A percentile compares a stretch with the other conserved stretches of the same genome.
These are phyloP conservation scores for Elsinoe batatas DNA, from an alignment of 2,329 filamentous ascomycete genomes.

Conservation along the genomic window DNA sequence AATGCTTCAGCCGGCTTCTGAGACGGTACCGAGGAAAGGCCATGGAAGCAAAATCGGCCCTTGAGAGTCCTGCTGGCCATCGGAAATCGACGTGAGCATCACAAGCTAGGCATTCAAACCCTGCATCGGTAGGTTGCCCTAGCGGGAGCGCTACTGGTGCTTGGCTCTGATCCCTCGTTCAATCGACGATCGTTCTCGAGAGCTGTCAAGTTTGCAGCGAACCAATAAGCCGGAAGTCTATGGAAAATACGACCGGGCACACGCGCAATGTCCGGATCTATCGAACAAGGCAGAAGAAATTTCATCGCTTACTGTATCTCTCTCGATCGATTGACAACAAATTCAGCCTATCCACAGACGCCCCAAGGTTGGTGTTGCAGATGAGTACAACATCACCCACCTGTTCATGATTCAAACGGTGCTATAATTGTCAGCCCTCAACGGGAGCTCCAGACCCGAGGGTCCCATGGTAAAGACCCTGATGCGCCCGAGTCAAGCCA, in stretches of 20 bases:
- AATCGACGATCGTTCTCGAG: slow-evolving; percentile 4
- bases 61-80: not conserved
- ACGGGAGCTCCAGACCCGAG: slow-evolving; percentile 1
- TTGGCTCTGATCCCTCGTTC: not conserved
- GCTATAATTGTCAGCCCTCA: not conserved
- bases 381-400: not conserved
- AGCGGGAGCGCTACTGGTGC: not conserved
- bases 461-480: slow-evolving; percentile 6
- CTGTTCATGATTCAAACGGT: not conserved
- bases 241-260: not conserved
- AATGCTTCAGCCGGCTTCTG: not conserved
- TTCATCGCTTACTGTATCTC: not conserved
- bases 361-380: not conserved
- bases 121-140: slow-evolving; percentile 3
- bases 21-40: slow-evolving; percentile 3
- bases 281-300: not conserved
- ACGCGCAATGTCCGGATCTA: not conserved
- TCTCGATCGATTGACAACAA: not conserved
- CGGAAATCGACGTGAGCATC: slow-evolving; percentile 1
- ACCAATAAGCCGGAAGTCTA: not conserved
- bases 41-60: not conserved
- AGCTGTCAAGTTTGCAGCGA: not conserved
- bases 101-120: not conserved
- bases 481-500: not conserved
- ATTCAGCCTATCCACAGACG: not conserved